Percentiles rank a stretch among this genome's conserved stretches.
These are phyloP conservation scores for Pyrus betulifolia DNA, from an alignment of 306 rosid species.

Conservation along the genomic window DNA sequence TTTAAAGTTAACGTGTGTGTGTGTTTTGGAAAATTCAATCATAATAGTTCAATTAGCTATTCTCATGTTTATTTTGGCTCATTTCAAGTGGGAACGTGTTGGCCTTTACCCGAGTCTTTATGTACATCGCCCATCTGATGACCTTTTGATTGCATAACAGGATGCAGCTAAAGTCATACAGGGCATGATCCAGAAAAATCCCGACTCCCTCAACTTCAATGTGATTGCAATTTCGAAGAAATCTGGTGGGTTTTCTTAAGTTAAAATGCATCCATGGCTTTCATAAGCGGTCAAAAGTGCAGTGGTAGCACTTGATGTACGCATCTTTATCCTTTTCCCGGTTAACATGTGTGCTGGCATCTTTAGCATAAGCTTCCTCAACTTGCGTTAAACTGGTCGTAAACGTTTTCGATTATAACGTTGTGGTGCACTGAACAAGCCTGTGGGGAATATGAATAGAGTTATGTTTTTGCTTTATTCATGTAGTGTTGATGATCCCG, in stretches of 20 bases:
- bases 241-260: constrained; percentile 4
- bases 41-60: neutral
- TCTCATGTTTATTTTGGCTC: neutral
- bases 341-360: neutral
- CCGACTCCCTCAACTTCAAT: constrained; percentile 61
- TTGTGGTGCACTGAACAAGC: neutral
- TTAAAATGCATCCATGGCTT: neutral
- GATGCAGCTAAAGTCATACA: constrained; percentile 71
- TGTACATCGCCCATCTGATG: neutral
- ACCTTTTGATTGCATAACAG: constrained; percentile 23
- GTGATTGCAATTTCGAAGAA: constrained; percentile 74
- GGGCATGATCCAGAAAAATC: constrained; percentile 64
- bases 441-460: neutral
- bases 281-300: neutral
- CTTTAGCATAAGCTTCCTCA: neutral
- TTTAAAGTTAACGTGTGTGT: neutral
- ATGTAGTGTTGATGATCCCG: neutral
- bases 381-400: neutral
- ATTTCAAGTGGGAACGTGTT: neutral
- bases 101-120: neutral
- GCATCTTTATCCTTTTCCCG: neutral
- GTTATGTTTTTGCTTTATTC: neutral
- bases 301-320: neutral
- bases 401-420: neutral
- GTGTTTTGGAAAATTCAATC: neutral